Evolutionary conservation across 1,284 basidiomycete genomes (phyloP), one percentile per base, ranked within the genome.

Genomic region (Neolentinus lepideus): DNA sequence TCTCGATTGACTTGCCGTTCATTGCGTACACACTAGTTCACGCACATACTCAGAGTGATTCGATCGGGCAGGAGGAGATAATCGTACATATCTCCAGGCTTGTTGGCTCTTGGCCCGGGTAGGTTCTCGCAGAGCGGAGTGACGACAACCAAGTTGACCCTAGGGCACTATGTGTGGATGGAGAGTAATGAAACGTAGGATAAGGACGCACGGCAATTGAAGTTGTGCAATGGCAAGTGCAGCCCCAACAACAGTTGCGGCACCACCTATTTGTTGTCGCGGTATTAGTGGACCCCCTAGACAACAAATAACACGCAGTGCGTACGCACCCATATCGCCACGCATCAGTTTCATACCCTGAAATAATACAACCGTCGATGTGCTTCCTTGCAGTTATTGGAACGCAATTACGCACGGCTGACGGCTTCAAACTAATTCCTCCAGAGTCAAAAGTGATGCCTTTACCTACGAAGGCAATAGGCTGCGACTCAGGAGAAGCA

Each of bases 371-470:
- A 46, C 6, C n/a, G 24, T 36, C 21, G 54, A 33, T 27, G 4
- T 22, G n/a, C 3, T 25, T 50, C 47, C 6, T 25, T 58, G 27
- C 35, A 12, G 14, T 46, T 12, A 54, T 3, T 33, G 19, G 31
- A 22, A 46, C 27, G n/a, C 3, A 24, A 16, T 16, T 47, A 75
- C 81, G 64, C 70, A 92, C 92, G 27, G 80, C 77, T 38, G 79
- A 70, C 19, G 88, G 83, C 73, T 95, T 95, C 68, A 95, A 71
- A 58, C 86, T 89, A 68, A 95, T 94, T 63, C 93, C 93, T 75
- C 93, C 93, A 3, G 86, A 84, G 69, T 94, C 92, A 59, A 92
- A 92, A 3, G 90, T 92, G 66, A 94, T 88, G 56, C 91, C 93
- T 64, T 95, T 95, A 48, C 93, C 93, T 45, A 95, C 90, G 57